Conservation (phyloP, 2,329 filamentous ascomycete species). For the Diaporthe citrichinensis region DNA sequence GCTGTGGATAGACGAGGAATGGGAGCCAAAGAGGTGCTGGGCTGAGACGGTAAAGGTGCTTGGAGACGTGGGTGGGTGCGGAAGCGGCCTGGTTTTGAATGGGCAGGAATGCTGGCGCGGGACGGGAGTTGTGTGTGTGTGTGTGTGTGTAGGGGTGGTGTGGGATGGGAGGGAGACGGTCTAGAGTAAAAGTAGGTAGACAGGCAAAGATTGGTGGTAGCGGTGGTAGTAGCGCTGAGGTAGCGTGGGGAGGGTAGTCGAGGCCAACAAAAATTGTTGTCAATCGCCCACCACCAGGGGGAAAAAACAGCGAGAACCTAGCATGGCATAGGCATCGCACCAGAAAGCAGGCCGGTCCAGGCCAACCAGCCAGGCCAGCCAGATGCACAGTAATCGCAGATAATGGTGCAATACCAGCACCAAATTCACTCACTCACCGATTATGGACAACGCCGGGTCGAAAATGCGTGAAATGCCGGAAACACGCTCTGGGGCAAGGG, state of each 20-base stretch:
- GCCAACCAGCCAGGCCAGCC: not conserved
- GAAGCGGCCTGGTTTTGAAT: slow-evolving; percentile 41
- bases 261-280: slow-evolving; percentile 22
- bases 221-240: slow-evolving; percentile 1
- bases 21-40: slow-evolving; percentile 32
- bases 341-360: slow-evolving; percentile 2
- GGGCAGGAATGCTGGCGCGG: slow-evolving; percentile 34
- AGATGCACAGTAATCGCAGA: not conserved
- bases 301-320: slow-evolving; percentile 4
- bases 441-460: not conserved
- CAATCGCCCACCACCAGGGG: slow-evolving; percentile 1
- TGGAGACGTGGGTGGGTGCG: slow-evolving; percentile 39
- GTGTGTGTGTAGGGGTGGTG: not conserved
- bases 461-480: not conserved
- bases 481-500: not conserved
- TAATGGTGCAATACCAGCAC: slow-evolving; percentile 7
- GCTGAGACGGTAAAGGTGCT: slow-evolving; percentile 19
- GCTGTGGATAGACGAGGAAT: slow-evolving; percentile 33
- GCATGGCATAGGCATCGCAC: slow-evolving; percentile 17
- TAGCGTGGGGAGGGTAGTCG: slow-evolving; percentile 12
- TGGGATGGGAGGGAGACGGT: slow-evolving; percentile 12
- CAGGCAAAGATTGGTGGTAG: not conserved
- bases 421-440: slow-evolving; percentile 25
- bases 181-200: slow-evolving; percentile 10
- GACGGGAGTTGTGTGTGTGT: slow-evolving; percentile 16